Conservation (phyloP, 345 rosid species). For the Erucastrum elatum region DNA sequence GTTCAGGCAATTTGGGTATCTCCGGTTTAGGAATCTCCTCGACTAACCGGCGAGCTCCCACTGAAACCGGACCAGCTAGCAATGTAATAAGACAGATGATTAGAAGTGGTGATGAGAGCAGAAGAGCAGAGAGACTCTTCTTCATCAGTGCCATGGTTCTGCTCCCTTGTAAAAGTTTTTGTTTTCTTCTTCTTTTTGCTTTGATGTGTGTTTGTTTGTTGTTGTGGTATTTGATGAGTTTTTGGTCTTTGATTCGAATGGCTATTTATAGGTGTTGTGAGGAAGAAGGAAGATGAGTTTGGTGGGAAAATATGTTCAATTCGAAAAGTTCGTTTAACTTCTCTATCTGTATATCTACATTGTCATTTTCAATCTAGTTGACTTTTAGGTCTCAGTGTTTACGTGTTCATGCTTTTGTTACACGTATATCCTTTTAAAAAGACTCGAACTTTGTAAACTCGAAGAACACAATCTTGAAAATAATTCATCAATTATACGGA, state of each 20-base stretch:
- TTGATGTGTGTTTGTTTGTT: conserved; percentile 9
- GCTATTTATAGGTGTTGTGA: conserved; percentile 21
- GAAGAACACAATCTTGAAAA: neutral
- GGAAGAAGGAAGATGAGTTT: conserved; percentile 29
- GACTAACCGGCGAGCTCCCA: conserved; percentile 29
- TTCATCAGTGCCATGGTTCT: conserved; percentile 38
- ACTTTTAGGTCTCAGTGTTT: conserved; percentile 17
- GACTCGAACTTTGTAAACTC: neutral
- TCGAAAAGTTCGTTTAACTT: conserved; percentile 32
- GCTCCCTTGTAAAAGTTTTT: neutral
- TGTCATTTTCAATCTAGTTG: conserved; percentile 28
- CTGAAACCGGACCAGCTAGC: conserved; percentile 23
- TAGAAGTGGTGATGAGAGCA: conserved; percentile 31
- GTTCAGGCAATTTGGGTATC: conserved; percentile 31
- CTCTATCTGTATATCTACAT: conserved; percentile 34
- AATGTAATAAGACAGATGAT: conserved; percentile 28
- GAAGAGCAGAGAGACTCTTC: conserved; percentile 26
- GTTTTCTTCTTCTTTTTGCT: conserved; percentile 15
- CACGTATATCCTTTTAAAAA: neutral
- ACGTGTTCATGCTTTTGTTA: conserved; percentile 18
- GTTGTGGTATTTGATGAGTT: conserved; percentile 26
- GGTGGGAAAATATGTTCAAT: conserved; percentile 29
- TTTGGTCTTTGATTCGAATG: conserved; percentile 11
- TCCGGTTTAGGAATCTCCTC: conserved; percentile 44
- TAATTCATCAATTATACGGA: neutral